Conservation (phyloP, 768 basidiomycete genomes). For the Butyriboletus loyo region DNA sequence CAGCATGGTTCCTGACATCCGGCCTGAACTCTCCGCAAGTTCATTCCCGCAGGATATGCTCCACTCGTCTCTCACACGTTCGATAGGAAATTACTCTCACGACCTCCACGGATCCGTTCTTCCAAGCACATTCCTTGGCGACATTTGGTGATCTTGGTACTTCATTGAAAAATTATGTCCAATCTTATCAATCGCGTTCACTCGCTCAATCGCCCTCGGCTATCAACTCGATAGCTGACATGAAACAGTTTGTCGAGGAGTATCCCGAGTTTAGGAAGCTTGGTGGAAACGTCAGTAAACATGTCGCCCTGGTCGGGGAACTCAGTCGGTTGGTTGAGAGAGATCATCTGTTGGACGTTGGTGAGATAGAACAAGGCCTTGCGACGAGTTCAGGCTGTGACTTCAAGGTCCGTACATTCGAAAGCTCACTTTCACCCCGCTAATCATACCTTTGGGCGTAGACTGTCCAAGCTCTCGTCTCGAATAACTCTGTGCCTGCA, state of each 20-base stretch:
- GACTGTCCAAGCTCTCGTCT: constrained; percentile 80
- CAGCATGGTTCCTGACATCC: constrained; percentile 78
- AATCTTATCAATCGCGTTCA: constrained; percentile 86
- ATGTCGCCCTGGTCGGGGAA: constrained; percentile 95
- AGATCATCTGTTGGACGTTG: constrained; percentile 83
- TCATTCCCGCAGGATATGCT: constrained; percentile 3
- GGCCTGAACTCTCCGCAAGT: constrained; percentile 79
- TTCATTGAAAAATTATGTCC: constrained; percentile 87
- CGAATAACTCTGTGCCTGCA: constrained; percentile 61
- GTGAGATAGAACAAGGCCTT: constrained; percentile 94
- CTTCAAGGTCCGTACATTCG: constrained; percentile 56
- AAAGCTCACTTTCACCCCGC: neutral
- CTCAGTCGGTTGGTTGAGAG: constrained; percentile 85
- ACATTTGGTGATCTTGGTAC: constrained; percentile 97
- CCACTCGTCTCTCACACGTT: constrained; percentile 13
- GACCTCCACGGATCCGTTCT: constrained; percentile 89
- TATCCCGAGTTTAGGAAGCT: constrained; percentile 97
- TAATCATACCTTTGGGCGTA: constrained; percentile 29
- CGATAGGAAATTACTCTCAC: constrained; percentile 89
- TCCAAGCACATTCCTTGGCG: constrained; percentile 82
- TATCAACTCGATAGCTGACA: constrained; percentile 92
- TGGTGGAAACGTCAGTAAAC: constrained; percentile 98
- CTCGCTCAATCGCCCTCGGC: constrained; percentile 68
- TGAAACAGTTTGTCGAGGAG: constrained; percentile 97
- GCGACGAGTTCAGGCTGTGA: constrained; percentile 91